Base-by-base conservation (phyloP, 345 rosid species). In the Eucalyptus marginata region DNA sequence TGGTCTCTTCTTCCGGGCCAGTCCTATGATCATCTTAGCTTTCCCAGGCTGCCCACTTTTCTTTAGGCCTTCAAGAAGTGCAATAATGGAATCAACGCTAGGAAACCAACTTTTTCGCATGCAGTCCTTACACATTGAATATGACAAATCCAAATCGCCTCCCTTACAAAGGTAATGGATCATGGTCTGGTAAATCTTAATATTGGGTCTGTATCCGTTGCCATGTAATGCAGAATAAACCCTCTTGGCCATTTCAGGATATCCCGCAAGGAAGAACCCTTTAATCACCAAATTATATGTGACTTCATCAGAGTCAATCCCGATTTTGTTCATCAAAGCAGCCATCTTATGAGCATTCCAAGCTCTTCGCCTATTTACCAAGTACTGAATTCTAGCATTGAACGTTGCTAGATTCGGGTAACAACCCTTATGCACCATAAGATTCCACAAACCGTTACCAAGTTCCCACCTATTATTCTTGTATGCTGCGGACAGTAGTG, bases 381-480 rank as follows among this genome's bases (percentile, higher is more conserved):
- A 86, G 92, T 91, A 92, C 92, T 96, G 97, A 90, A 96, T 94
- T 93, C 97, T 94, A 88, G 92, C 96, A 88, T 96, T 96, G 91
- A 94, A 96, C 51, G 96, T 95, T 44, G 97, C 92, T 88, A 95
- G 93, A 93, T 94, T 95, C 54, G 99, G 99, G 76, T 64, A 93
- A 87, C 98, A 95, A 7, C 99, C 95, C 91, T 93, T 96, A 86
- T 89, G 95, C 87, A 96, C 92, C 98, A 96, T 96, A 89, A 92
- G 95, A 89, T 96, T 96, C 99, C 99, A 96, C 89, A 96, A 86
- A 27, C 99, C 98, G 76, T 96, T 95, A 71, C 96, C 95, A 90
- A 96, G 90, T 91, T 93, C 92, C 46, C 89, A 90, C 50, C 91
- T 89, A n/a, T 94, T 92, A 5, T 88, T 90, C 92, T 92, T 94